Evolutionary conservation across 768 basidiomycete genomes (phyloP), one percentile per base, ranked within the genome.

Genomic region (Podaxis pistillaris): DNA sequence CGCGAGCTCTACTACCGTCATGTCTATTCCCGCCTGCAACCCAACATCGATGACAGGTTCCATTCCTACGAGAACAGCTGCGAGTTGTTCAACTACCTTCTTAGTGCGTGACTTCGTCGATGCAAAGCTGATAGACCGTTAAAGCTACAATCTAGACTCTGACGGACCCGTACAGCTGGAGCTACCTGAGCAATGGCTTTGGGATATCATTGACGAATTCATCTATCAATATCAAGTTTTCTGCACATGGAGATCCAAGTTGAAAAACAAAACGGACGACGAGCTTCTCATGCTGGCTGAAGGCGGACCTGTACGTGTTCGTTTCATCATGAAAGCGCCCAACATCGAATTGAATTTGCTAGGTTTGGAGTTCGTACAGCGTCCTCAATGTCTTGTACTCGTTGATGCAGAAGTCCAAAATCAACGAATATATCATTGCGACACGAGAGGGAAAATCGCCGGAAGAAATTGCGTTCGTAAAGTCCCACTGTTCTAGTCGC

Each of bases 171-270:
- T 98, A 0, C 75, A 88, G n/a, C 87, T 98, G 55, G 89, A 96
- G 64, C 86, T 99, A 24, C 96, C 96, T 0, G 93, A 96, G 63
- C 95, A 97, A 73, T 99, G 96, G 96, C 77, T 99, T 7, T 98
- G 96, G 94, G 94, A 96, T 70, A 95, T 96, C 74, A 89, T 96
- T 70, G 94, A 96, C 78, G 94, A 96, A 69, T 96, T 96, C 73
- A 96, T 98, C 68, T 99, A 97, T 77, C 96, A 99, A 73, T 99
- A 95, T 80, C 95, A 96, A 72, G 91, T 91, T 1, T 98, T 97
- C 77, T 93, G 93, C 67, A 86, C 92, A 41, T 98, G 94, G 90
- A 81, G 94, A 57, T 89, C 89, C 17, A 94, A 91, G 69, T 82
- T 88, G 33, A 90, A 92, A 64, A 81, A 82, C 55, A 98, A 97